These are phyloP conservation scores for Blastocrithidia nonstop DNA, from an alignment of 208 protist species.

Conservation along the genomic window DNA sequence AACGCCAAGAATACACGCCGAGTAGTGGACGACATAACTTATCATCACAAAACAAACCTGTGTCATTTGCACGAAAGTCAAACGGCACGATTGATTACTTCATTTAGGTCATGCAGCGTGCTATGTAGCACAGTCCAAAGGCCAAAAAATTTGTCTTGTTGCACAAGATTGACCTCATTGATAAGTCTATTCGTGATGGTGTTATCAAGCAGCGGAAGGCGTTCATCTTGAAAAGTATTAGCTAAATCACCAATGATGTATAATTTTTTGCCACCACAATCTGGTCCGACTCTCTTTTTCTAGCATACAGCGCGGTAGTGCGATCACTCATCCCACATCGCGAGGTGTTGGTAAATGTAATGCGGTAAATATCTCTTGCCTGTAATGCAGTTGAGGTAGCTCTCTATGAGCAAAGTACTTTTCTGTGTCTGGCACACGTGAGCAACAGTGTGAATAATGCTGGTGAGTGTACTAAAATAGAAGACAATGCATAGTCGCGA, in stretches of 20 bases:
- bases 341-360: slow-evolving; percentile 76
- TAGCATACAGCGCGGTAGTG: slow-evolving; percentile 90
- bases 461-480: slow-evolving; percentile 3
- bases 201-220: slow-evolving; percentile 59
- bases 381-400: slow-evolving; percentile 96
- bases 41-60: no score
- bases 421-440: slow-evolving; percentile 93
- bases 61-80: no score
- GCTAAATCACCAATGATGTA: slow-evolving; percentile 50
- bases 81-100: slow-evolving; percentile 98
- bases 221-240: slow-evolving; percentile 46
- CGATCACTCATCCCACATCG: slow-evolving; percentile 95
- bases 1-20: no score
- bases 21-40: no score
- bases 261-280: slow-evolving; percentile 96
- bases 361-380: slow-evolving; percentile 85
- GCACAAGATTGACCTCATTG: slow-evolving; percentile 98
- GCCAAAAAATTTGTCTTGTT: slow-evolving; percentile 97
- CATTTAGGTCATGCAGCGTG: slow-evolving; percentile 88
- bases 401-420: slow-evolving; percentile 96
- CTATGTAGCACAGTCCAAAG: slow-evolving; percentile 91
- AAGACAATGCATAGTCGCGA: slow-evolving; percentile 24
- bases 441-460: slow-evolving; percentile 19
- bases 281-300: slow-evolving; percentile 98
- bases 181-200: slow-evolving; percentile 33